Evolutionary conservation across 176 grass and related monocot species (phyloP).

Genomic region (Carex kokanica): DNA sequence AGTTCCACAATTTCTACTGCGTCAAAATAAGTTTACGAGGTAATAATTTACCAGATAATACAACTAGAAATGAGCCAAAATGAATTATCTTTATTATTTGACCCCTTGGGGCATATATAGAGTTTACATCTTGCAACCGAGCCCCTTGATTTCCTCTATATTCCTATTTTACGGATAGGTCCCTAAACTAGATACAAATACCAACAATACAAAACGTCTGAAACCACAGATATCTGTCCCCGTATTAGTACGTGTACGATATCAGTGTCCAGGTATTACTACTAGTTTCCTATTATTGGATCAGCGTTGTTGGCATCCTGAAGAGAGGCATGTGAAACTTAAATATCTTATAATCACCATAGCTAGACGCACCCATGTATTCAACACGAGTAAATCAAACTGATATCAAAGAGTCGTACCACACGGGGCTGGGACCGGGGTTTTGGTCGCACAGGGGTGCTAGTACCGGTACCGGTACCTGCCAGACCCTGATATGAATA

Average conservation of each 20-base stretch:
- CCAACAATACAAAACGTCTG: not conserved
- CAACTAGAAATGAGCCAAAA: too few species aligned
- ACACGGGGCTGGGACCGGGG: slow-evolving; percentile 15
- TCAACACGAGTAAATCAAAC: not conserved
- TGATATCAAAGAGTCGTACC: slow-evolving; percentile 18
- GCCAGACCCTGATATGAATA: slow-evolving; percentile 27
- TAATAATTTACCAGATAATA: not conserved
- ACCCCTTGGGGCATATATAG: too few species aligned
- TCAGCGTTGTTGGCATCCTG: not conserved
- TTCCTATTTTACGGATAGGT: too few species aligned
- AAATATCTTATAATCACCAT: not conserved
- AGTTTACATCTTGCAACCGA: too few species aligned
- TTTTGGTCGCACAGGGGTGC: not conserved
- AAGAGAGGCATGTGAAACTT: not conserved
- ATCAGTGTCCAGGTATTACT: not conserved
- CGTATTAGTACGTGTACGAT: not conserved
- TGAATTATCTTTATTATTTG: too few species aligned
- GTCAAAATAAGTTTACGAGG: not conserved
- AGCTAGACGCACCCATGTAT: not conserved
- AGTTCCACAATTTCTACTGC: not conserved
- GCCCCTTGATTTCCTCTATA: too few species aligned
- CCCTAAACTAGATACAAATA: too few species aligned
- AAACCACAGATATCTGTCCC: not conserved
- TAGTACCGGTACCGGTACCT: slow-evolving; percentile 8
- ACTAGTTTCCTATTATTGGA: not conserved